Percentiles rank a stretch among this genome's conserved stretches.
These are phyloP conservation scores for Cryptococcus sp. DNA, from an alignment of 1,284 basidiomycete species.

Conservation along the genomic window DNA sequence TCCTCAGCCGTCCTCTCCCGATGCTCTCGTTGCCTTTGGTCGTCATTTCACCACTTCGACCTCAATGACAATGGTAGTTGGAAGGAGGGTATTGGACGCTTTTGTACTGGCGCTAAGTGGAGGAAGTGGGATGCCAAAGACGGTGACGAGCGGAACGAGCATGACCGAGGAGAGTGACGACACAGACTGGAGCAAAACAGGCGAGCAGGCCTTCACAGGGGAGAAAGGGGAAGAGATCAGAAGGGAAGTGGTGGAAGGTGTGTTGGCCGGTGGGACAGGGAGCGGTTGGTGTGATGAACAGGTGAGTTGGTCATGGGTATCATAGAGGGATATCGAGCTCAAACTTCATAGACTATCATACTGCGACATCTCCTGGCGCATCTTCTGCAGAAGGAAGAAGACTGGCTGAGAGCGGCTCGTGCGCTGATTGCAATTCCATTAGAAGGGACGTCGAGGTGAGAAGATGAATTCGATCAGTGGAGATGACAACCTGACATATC, in stretches of 20 bases:
- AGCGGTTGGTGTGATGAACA: constrained; percentile 83
- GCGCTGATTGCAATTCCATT: constrained; percentile 86
- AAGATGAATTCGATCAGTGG: background rate
- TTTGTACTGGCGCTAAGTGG: constrained; percentile 32
- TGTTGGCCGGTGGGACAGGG: constrained; percentile 50
- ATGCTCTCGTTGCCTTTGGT: constrained; percentile 43
- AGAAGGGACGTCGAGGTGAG: constrained; percentile 81
- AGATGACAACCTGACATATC: background rate
- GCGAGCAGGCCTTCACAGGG: constrained; percentile 21
- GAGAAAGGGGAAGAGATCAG: constrained; percentile 28
- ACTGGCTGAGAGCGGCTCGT: constrained; percentile 86
- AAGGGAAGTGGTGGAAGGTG: constrained; percentile 32
- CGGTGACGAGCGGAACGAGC: constrained; percentile 7
- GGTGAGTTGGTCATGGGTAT: constrained; percentile 52
- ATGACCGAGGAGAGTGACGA: constrained; percentile 16
- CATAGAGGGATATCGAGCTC: background rate
- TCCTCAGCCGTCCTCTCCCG: constrained; percentile 54
- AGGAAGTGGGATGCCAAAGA: constrained; percentile 20
- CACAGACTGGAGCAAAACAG: constrained; percentile 21
- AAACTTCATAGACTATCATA: constrained; percentile 61
- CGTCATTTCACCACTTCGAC: constrained; percentile 37
- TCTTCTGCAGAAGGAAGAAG: constrained; percentile 81
- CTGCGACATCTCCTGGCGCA: constrained; percentile 82
- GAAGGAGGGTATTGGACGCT: constrained; percentile 34
- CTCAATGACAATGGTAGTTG: constrained; percentile 39